A percentile compares a stretch with the other conserved stretches of the same genome.
These are phyloP conservation scores for Pyrenopolyporus hunteri DNA, from an alignment of 495 filamentous ascomycete genomes.

Conservation along the genomic window DNA sequence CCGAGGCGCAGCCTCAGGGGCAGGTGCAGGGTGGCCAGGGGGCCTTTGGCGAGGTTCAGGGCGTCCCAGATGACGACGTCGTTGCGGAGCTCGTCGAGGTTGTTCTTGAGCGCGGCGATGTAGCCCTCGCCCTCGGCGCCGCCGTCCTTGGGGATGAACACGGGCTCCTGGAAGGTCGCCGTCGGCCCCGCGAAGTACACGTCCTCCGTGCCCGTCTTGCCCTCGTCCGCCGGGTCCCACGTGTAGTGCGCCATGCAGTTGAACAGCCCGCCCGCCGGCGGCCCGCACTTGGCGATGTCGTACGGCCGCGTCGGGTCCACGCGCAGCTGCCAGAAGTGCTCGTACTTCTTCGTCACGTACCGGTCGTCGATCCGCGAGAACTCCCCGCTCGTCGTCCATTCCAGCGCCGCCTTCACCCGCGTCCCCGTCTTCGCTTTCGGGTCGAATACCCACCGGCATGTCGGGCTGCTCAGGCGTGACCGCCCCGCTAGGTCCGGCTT, in stretches of 20 bases:
- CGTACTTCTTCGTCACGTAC: constrained; percentile 55
- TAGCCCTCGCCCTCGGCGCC: constrained; percentile 61
- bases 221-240: constrained; percentile 38
- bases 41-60: constrained; percentile 48
- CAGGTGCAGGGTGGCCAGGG: constrained; percentile 54
- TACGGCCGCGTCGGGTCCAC: constrained; percentile 54
- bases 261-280: constrained; percentile 55
- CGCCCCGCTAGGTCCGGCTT: constrained; percentile 37
- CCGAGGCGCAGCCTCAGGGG: constrained; percentile 53
- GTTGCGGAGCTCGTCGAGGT: constrained; percentile 56
- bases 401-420: constrained; percentile 41
- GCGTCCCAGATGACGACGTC: constrained; percentile 60
- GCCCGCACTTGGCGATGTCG: constrained; percentile 56
- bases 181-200: constrained; percentile 57
- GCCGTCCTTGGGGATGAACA: constrained; percentile 58
- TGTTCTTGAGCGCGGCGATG: constrained; percentile 60
- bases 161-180: constrained; percentile 62
- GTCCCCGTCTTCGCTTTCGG: constrained; percentile 49
- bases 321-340: constrained; percentile 60
- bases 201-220: constrained; percentile 43
- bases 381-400: constrained; percentile 58
- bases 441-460: constrained; percentile 61
- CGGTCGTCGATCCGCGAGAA: constrained; percentile 68
- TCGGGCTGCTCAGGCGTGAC: constrained; percentile 53
- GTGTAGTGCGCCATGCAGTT: constrained; percentile 57